A percentile compares a stretch with the other conserved stretches of the same genome.
Evolutionary conservation across 805 yeast genomes (phyloP).

Genomic region (Ogataea minuta): DNA sequence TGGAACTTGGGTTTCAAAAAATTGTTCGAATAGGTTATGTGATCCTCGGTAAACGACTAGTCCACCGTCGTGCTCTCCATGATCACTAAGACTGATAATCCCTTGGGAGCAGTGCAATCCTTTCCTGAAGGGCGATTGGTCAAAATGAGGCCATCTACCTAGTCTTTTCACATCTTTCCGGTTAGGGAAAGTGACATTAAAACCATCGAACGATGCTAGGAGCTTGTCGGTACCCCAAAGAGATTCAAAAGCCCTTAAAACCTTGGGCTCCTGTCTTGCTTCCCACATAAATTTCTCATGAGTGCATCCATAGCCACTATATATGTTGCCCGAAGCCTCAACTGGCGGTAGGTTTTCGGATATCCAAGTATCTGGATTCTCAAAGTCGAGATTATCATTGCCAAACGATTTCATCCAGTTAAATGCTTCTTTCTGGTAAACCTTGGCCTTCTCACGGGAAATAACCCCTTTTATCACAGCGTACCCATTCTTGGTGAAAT

Average conservation of each 20-base stretch:
- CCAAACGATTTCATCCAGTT: conserved; percentile 23
- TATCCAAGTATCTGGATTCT: conserved; percentile 30
- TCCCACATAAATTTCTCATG: conserved; percentile 37
- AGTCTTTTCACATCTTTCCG: conserved; percentile 10
- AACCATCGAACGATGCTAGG: conserved; percentile 32
- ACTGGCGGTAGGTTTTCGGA: conserved; percentile 29
- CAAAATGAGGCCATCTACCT: conserved; percentile 34
- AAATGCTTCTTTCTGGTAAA: conserved; percentile 22
- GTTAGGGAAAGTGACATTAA: conserved; percentile 30
- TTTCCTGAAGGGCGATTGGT: conserved; percentile 32
- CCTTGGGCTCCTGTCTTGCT: conserved; percentile 30
- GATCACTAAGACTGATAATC: conserved; percentile 25
- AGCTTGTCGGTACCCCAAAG: conserved; percentile 34
- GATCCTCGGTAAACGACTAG: conserved; percentile 30
- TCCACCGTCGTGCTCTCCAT: conserved; percentile 31
- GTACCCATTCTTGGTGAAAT: conserved; percentile 29
- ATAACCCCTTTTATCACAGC: conserved; percentile 31
- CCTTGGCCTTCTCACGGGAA: conserved; percentile 23
- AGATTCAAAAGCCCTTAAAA: conserved; percentile 26
- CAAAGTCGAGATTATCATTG: conserved; percentile 22
- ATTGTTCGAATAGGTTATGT: conserved; percentile 22
- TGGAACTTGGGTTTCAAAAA: conserved; percentile 23
- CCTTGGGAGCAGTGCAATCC: conserved; percentile 35
- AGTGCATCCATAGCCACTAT: conserved; percentile 19
- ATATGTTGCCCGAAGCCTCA: conserved; percentile 14